Base-by-base conservation (phyloP, 345 rosid genomes). In the Gossypium stocksii region DNA sequence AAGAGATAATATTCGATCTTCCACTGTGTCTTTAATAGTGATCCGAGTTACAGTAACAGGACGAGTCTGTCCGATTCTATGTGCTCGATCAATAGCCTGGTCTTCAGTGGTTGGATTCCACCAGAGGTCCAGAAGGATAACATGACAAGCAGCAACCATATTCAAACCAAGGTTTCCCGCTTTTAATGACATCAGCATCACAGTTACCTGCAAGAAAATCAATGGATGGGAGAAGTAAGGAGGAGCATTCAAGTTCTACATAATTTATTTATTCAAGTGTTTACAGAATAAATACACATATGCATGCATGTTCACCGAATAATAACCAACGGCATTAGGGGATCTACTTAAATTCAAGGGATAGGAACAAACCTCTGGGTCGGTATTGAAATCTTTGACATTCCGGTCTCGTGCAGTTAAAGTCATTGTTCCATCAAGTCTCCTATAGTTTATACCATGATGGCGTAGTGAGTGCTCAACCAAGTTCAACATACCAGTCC, bases 81-180 rank as follows among this genome's bases (percentile, higher is more conserved):
- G 99, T 53, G 99, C 97, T 78, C 98, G 87, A 80, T 94, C 99
- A 70, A 95, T 77, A 77, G 99, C 98, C 84, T 95, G 97, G 83
- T 95, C 97, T 87, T 91, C 97, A 3, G 99, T 91, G 25, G 97
- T 88, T 73, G 99, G 99, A 84, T 95, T 95, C 99, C 98, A 95
- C 99, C 99, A 95, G 49, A 90, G 96, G 79, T 95, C 99, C 78
- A 95, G 82, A 80, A 95, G 91, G 76, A 95, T 87, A 75, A 95
- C 99, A 83, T 93, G 97, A 72, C 86, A 87, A 54, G 99, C 99
- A 78, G 99, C 96, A 29, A 91, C 96, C 99, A 95, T 95, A 74
- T 95, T 95, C 83, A 95, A 86, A 76, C 99, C 99, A 56, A 95
- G 93, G 74, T 93, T 95, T 77, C 98, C 98, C 6, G 99, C 99